Evolutionary conservation across 257 asterid species (phyloP), one percentile per base, ranked within the genome.

Genomic region (Capsicum chinense): DNA sequence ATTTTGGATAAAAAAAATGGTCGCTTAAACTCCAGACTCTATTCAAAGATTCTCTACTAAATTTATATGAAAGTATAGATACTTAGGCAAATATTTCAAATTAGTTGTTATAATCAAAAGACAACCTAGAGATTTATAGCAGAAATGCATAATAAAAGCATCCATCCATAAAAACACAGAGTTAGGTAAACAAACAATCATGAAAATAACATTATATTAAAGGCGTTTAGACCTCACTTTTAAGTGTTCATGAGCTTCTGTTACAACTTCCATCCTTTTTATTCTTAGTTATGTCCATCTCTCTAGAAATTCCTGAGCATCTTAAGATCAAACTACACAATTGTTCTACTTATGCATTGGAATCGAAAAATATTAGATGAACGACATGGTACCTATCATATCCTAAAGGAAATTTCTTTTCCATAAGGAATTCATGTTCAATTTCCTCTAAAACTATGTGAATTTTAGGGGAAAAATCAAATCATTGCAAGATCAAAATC

Each of bases 241-340:
- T 83, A 95, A 91, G 92, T 93, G 98, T 83, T 94, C 98, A 37
- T 95, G 99, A 86, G 98, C 98, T 94, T 95, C 99, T 89, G 94
- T 93, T 60, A 95, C 96, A 69, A 98, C 92, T 91, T 95, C 39
- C 98, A 82, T 95, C 99, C 85, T 93, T 94, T 86, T 94, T 95
- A 93, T 95, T 95, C 93, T 94, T 94, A 95, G 85, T 91, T 95
- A 90, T 92, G 95, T 73, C 98, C 98, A 87, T 94, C 98, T 87
- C 93, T 95, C 79, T 98, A 93, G 81, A 95, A 95, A 88, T 95
- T 95, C 87, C 98, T 91, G 85, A 95, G 97, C 98, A 89, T 92
- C 93, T 95, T 95, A 56, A 98, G 97, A 90, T 95, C 98, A 88
- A 94, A 94, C 89, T 94, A 79, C 90, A 94, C 93, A 73, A 95